Evolutionary conservation across 768 basidiomycete genomes (phyloP), one percentile per base, ranked within the genome.

Genomic region (Gautieria morchelliformis): DNA sequence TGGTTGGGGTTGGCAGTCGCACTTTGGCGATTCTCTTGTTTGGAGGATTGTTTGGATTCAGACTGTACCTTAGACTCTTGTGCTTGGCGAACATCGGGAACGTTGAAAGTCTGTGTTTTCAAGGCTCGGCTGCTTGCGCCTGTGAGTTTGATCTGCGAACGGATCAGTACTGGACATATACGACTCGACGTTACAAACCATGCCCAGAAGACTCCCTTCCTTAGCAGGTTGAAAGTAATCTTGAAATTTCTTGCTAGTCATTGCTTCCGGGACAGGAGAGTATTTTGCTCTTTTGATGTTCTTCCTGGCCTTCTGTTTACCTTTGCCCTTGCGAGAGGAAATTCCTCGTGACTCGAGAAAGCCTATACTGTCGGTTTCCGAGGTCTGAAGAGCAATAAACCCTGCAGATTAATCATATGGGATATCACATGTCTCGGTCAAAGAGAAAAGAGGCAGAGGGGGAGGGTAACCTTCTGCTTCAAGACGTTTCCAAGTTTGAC

Each of bases 171-270:
- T 49, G 7, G 48, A 22, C 48, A 30, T 24, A 9, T 22, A 30
- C n/a, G 32, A 9, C 32, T 11, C 11, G 24, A n/a, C 20, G 19
- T 47, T 41, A 32, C 56, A 48, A 32, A 57, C 59, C 32, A 89
- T 63, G n/a, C 81, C 84, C 41, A 89, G 67, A 53, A 88, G 67
- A 27, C 73, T 75, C 63, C 71, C 75, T 24, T 77, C 72, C 8
- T 72, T 73, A 57, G 79, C 74, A 37, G 84, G 81, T 58, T 80
- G 74, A 70, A 91, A 91, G 64, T 89, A 88, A 63, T 89, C 79
- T 37, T 69, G 63, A 66, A 88, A 90, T 54, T 69, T 74, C 45
- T 70, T 59, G 10, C 73, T 74, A 44, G 68, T 67, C 49, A 75
- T 71, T 39, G 76, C 74, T 10, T 74, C 67, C 40, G 66, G 69